phyloP scores from a whole-genome alignment of 441 rosid genomes.

The Syzygium malaccense region DNA sequence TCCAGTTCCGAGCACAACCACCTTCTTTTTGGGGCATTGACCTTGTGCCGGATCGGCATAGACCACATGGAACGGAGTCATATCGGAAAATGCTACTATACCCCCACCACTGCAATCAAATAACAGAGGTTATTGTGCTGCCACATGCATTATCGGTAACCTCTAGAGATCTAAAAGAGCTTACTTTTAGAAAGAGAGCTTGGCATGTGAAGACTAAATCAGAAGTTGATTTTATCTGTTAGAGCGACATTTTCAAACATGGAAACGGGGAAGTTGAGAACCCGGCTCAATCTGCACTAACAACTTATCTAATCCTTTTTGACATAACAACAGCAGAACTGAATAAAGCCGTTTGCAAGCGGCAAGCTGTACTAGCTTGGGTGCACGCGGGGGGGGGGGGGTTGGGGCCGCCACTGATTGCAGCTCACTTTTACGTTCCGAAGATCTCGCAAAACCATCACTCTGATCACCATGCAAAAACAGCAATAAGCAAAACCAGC shows the following conservation, averaged over 20 bases:
- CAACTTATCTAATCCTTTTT: not conserved
- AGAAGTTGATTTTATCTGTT: not conserved
- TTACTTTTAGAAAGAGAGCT: not conserved
- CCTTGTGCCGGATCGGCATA: constrained; percentile 11
- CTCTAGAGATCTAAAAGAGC: not conserved
- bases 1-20: constrained; percentile 66
- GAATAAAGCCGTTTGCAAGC: not conserved
- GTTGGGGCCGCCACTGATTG: not conserved
- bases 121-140: not conserved
- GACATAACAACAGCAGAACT: not conserved
- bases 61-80: not conserved
- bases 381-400: not conserved
- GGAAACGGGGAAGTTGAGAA: not conserved
- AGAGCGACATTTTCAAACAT: not conserved
- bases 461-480: not conserved
- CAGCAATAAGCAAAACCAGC: not conserved
- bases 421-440: not conserved
- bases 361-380: not conserved
- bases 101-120: constrained; percentile 27
- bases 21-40: constrained; percentile 30
- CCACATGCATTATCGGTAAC: not conserved
- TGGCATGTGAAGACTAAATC: not conserved
- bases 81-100: constrained; percentile 38
- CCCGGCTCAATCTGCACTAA: not conserved
- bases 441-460: not conserved